A percentile compares a stretch with the other conserved stretches of the same genome.
phyloP scores from a whole-genome alignment of 2,329 filamentous ascomycete genomes.

The Penicillium janthinellum region DNA sequence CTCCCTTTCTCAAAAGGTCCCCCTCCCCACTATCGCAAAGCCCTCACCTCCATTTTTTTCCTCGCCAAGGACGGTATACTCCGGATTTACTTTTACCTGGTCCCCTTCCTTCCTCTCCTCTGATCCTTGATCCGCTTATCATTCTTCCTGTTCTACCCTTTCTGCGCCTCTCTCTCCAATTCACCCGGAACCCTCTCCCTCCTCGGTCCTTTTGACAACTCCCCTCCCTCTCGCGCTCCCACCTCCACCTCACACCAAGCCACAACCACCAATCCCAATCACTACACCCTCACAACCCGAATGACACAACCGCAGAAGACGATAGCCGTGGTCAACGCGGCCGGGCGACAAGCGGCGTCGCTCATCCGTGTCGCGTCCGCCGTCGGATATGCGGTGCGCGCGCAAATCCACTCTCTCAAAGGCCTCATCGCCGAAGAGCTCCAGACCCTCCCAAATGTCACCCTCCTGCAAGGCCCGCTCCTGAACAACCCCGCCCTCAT shows the following conservation, averaged over 20 bases:
- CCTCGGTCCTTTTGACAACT: not conserved
- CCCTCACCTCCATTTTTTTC: slow-evolving; percentile 23
- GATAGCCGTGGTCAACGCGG: slow-evolving; percentile 92
- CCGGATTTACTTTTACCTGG: slow-evolving; percentile 27
- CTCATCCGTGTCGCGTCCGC: slow-evolving; percentile 92
- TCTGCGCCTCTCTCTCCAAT: slow-evolving; percentile 19
- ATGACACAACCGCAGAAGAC: slow-evolving; percentile 65
- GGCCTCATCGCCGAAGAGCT: slow-evolving; percentile 89
- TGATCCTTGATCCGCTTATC: slow-evolving; percentile 9
- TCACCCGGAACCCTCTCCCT: not conserved
- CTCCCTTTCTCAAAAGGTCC: slow-evolving; percentile 19
- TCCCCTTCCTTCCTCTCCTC: slow-evolving; percentile 8
- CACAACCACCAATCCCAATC: slow-evolving; percentile 6
- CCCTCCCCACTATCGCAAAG: slow-evolving; percentile 25
- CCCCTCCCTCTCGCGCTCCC: slow-evolving; percentile 10
- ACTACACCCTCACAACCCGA: slow-evolving; percentile 20
- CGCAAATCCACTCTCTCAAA: slow-evolving; percentile 84
- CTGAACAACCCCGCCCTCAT: slow-evolving; percentile 74
- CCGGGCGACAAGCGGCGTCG: slow-evolving; percentile 91
- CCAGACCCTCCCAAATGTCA: slow-evolving; percentile 77
- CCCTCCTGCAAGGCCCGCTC: slow-evolving; percentile 65
- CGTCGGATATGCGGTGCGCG: slow-evolving; percentile 89
- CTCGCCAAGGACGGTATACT: slow-evolving; percentile 29
- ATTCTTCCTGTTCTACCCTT: slow-evolving; percentile 6
- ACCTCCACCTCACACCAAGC: slow-evolving; percentile 4